These are phyloP conservation scores for Podila clonocystis DNA, from an alignment of 192 early-diverging fungal genomes.

Conservation along the genomic window DNA sequence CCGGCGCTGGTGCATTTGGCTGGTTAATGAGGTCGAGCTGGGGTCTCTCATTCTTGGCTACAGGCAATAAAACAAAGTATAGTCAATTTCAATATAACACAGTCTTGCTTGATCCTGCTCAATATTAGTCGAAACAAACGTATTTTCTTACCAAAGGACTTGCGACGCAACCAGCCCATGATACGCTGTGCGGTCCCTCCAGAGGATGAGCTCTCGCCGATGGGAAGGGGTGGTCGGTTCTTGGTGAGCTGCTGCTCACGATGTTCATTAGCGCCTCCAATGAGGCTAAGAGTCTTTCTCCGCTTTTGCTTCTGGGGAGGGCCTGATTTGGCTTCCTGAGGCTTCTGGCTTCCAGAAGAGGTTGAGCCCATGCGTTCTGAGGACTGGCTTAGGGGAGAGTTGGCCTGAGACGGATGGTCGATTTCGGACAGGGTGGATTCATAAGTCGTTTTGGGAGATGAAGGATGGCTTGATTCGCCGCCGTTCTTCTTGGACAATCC, in stretches of 20 bases:
- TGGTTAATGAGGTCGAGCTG: constrained; percentile 5
- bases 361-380: background rate
- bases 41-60: constrained; percentile 19
- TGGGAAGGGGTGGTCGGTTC: constrained; percentile 35
- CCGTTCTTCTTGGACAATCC: constrained; percentile 45
- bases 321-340: constrained; percentile 5
- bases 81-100: background rate
- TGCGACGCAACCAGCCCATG: constrained; percentile 82
- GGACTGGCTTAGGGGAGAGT: background rate
- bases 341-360: constrained; percentile 14
- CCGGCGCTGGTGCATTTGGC: constrained; percentile 15
- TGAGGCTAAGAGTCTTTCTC: constrained; percentile 43
- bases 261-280: constrained; percentile 41
- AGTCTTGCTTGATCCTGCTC: too few species aligned
- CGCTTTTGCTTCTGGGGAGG: constrained; percentile 32
- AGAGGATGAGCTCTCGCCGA: constrained; percentile 9
- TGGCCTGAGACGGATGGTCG: constrained; percentile 1
- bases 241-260: constrained; percentile 39
- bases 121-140: constrained; percentile 3
- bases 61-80: background rate
- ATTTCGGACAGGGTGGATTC: constrained; percentile 10
- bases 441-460: constrained; percentile 31
- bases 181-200: constrained; percentile 68
- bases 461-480: constrained; percentile 9
- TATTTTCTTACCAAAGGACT: constrained; percentile 57